Conservation (phyloP, 371 early-diverging fungal genomes). For the Choanephora cucurbitarum region DNA sequence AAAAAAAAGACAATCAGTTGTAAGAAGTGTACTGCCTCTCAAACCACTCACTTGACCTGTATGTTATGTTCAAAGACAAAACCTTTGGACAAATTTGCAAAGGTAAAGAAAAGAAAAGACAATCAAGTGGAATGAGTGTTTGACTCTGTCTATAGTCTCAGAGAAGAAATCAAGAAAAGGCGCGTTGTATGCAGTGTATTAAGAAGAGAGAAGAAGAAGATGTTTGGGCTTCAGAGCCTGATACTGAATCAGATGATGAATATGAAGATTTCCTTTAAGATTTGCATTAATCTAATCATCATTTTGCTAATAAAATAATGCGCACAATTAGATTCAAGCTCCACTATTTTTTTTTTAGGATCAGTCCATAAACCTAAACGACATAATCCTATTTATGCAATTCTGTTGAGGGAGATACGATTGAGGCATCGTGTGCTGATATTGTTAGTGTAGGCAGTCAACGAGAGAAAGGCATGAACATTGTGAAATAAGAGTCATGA, state of each 20-base stretch:
- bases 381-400: no score
- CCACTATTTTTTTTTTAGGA: no score
- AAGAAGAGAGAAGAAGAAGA: conserved; percentile 54
- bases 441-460: no score
- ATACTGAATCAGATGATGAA: conserved; percentile 36
- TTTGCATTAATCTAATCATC: no score
- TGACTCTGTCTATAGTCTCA: conserved; percentile 35
- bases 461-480: no score
- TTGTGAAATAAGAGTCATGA: no score
- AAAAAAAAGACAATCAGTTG: conserved; percentile 46
- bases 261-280: conserved; percentile 11
- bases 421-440: no score
- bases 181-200: conserved; percentile 50
- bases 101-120: conserved; percentile 27
- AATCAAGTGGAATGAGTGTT: background rate
- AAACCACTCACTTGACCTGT: conserved; percentile 39
- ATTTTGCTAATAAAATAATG: no score
- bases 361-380: no score
- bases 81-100: conserved; percentile 48
- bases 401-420: no score
- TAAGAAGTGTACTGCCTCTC: conserved; percentile 50
- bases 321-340: no score
- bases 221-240: conserved; percentile 44
- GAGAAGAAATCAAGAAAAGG: conserved; percentile 49
- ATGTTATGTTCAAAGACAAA: conserved; percentile 46